Evolutionary conservation across 805 yeast genomes (phyloP).

Genomic region (Zygosaccharomyces lentus): DNA sequence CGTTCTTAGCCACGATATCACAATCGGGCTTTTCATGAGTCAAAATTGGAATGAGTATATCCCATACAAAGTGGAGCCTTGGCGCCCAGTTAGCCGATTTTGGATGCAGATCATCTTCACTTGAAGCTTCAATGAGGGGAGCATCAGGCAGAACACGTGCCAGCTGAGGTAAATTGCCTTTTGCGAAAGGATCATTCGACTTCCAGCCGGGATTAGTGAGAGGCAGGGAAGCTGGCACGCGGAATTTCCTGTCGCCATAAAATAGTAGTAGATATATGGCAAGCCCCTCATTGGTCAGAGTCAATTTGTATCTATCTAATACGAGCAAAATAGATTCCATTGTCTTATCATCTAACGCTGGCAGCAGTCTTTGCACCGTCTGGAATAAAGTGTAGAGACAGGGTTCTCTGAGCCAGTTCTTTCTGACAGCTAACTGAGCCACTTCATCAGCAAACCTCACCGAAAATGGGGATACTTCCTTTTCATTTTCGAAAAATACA

Average conservation of each 20-base stretch:
- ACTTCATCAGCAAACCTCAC: slow-evolving; percentile 43
- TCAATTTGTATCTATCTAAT: slow-evolving; percentile 50
- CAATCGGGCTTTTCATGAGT: slow-evolving; percentile 16
- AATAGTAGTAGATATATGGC: slow-evolving; percentile 52
- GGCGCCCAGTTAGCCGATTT: slow-evolving; percentile 73
- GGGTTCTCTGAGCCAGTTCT: slow-evolving; percentile 86
- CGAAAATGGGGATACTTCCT: slow-evolving; percentile 31
- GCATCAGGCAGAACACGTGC: slow-evolving; percentile 61
- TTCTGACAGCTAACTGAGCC: slow-evolving; percentile 54
- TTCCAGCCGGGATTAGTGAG: slow-evolving; percentile 50
- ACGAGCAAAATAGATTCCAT: slow-evolving; percentile 37
- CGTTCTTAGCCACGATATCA: slow-evolving; percentile 11
- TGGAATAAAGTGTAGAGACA: slow-evolving; percentile 66
- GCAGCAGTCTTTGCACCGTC: slow-evolving; percentile 37
- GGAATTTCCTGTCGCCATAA: slow-evolving; percentile 7
- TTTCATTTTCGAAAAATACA: slow-evolving; percentile 30
- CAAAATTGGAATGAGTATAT: slow-evolving; percentile 47
- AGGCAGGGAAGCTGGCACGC: slow-evolving; percentile 7
- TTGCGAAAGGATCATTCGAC: slow-evolving; percentile 65
- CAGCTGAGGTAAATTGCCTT: slow-evolving; percentile 58
- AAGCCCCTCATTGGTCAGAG: slow-evolving; percentile 73
- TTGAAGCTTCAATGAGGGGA: slow-evolving; percentile 34
- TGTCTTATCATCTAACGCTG: slow-evolving; percentile 19
- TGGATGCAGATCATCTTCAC: slow-evolving; percentile 34
- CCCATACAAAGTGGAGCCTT: slow-evolving; percentile 74